Evolutionary conservation across 495 filamentous ascomycete species (phyloP).

Genomic region (Aspergillus avenaceus): DNA sequence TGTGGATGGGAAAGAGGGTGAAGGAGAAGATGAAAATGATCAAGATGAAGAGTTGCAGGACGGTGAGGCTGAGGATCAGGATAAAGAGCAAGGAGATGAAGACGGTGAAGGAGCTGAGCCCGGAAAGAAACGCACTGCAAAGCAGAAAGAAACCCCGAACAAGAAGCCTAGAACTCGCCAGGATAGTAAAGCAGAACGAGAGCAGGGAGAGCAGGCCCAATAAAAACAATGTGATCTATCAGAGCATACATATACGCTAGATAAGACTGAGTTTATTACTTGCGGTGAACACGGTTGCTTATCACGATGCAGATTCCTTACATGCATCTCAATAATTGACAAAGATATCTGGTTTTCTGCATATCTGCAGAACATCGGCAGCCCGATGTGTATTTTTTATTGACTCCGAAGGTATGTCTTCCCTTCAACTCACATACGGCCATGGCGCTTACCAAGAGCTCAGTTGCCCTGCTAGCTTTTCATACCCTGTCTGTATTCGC

Average conservation of each 20-base stretch:
- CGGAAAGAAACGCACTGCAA: background rate
- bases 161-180: background rate
- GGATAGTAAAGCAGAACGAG: background rate
- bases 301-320: too few species aligned
- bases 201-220: background rate
- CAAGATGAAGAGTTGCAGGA: constrained; percentile 1
- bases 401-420: too few species aligned
- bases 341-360: too few species aligned
- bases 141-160: background rate
- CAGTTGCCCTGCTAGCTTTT: background rate
- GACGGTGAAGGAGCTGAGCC: constrained; percentile 12
- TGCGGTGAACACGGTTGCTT: too few species aligned
- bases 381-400: too few species aligned
- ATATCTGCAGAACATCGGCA: too few species aligned
- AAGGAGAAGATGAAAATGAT: constrained; percentile 6
- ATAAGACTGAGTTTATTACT: too few species aligned
- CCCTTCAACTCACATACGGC: too few species aligned
- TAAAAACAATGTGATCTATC: background rate
- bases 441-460: too few species aligned
- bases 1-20: constrained; percentile 3
- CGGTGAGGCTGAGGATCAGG: constrained; percentile 11
- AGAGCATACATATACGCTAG: background rate
- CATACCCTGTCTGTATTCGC: background rate
- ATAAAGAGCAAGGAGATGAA: constrained; percentile 11
- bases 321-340: too few species aligned